These are phyloP conservation scores for Cladochytrium replicatum DNA, from an alignment of 192 early-diverging fungal genomes.

Conservation along the genomic window DNA sequence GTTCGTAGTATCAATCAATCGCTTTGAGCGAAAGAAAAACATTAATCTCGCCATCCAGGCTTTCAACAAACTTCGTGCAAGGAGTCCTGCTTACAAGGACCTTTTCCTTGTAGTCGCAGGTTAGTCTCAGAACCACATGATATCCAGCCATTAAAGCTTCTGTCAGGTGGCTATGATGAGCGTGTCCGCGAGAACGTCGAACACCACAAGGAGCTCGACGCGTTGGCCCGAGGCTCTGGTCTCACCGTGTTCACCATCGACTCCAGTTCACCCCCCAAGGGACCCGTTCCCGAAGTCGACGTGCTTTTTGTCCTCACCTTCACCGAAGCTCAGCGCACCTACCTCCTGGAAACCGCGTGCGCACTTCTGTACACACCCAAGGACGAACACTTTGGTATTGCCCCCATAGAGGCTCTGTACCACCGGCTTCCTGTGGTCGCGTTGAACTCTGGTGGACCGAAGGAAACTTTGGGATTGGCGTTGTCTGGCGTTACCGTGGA, in stretches of 20 bases:
- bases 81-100: conserved; percentile 16
- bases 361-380: conserved; percentile 82
- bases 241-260: conserved; percentile 21
- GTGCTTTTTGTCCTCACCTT: conserved; percentile 87
- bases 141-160: not conserved
- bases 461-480: conserved; percentile 82
- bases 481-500: conserved; percentile 42
- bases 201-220: conserved; percentile 60
- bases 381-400: conserved; percentile 94
- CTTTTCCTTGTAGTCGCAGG: conserved; percentile 69
- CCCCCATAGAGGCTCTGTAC: conserved; percentile 96
- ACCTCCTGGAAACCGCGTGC: conserved; percentile 48
- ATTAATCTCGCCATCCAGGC: conserved; percentile 69
- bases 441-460: conserved; percentile 73
- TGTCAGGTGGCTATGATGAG: conserved; percentile 72
- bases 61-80: conserved; percentile 41
- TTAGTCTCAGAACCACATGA: conserved; percentile 10
- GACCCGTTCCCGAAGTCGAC: conserved; percentile 23
- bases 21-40: conserved; percentile 95
- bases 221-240: conserved; percentile 36
- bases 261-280: not conserved
- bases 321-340: conserved; percentile 65
- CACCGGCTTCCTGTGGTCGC: conserved; percentile 78
- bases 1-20: conserved; percentile 75
- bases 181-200: conserved; percentile 82